These are phyloP conservation scores for Podochytrium sp. DNA, from an alignment of 192 early-diverging fungal genomes.

Conservation along the genomic window DNA sequence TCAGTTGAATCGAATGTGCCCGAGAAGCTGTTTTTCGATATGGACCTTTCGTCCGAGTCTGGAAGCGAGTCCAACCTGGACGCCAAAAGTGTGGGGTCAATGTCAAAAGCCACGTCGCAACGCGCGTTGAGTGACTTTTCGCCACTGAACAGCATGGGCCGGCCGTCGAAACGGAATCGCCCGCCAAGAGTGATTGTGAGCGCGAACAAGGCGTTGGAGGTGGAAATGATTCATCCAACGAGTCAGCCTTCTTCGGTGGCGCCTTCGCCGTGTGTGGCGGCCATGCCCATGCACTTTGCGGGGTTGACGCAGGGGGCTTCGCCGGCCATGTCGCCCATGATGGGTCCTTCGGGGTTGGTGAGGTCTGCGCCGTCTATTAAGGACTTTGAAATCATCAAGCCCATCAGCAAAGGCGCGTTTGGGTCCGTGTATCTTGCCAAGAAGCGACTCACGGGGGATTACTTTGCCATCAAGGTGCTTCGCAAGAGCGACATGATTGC, in stretches of 20 bases:
- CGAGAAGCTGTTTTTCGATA: slow-evolving; percentile 6
- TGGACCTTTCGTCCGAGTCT: slow-evolving; percentile 4
- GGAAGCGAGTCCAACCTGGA: slow-evolving; percentile 23
- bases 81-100: slow-evolving; percentile 5
- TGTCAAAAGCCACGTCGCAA: slow-evolving; percentile 7
- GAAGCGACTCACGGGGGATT: slow-evolving; percentile 82
- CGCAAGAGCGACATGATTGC: slow-evolving; percentile 88
- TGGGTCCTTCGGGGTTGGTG: not conserved
- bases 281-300: slow-evolving; percentile 5
- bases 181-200: slow-evolving; percentile 50
- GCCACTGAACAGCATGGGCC: not conserved
- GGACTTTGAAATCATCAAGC: slow-evolving; percentile 89
- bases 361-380: slow-evolving; percentile 77
- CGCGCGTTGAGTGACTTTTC: slow-evolving; percentile 11
- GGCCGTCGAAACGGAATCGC: slow-evolving; percentile 24
- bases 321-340: not conserved
- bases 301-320: not conserved
- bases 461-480: slow-evolving; percentile 86
- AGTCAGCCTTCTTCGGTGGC: slow-evolving; percentile 6
- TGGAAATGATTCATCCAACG: slow-evolving; percentile 41
- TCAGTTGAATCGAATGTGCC: slow-evolving; percentile 5
- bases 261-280: slow-evolving; percentile 22
- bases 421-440: slow-evolving; percentile 86
- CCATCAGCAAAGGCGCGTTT: slow-evolving; percentile 89
- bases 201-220: slow-evolving; percentile 45